Percentiles rank a stretch among this genome's conserved stretches.
These are phyloP conservation scores for Cryphonectria nitschkei DNA, from an alignment of 2,329 filamentous ascomycete species.

Conservation along the genomic window DNA sequence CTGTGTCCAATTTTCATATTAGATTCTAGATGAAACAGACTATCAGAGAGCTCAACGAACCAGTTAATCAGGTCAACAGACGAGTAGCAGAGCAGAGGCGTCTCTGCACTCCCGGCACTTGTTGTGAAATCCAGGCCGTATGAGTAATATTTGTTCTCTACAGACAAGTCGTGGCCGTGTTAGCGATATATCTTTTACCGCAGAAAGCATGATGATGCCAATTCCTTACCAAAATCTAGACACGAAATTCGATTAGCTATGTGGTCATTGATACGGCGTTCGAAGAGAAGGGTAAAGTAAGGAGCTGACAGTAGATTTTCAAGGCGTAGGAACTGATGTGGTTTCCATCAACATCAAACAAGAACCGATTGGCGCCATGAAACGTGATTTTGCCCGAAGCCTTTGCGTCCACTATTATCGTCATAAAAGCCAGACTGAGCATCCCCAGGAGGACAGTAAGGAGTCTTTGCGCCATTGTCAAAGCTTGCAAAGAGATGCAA, in stretches of 20 bases:
- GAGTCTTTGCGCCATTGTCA: constrained; percentile 10
- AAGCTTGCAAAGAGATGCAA: not conserved
- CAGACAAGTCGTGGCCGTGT: not conserved
- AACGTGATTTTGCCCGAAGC: constrained; percentile 13
- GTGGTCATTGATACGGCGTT: not conserved
- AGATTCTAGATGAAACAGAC: not conserved
- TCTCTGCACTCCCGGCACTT: constrained; percentile 4
- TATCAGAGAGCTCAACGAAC: not conserved
- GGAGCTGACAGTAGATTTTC: constrained; percentile 20
- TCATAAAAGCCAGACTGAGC: constrained; percentile 1
- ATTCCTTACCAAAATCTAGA: constrained; percentile 3
- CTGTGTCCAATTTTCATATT: not conserved
- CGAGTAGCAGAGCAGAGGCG: constrained; percentile 16
- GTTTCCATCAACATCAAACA: constrained; percentile 23
- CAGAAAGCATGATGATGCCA: not conserved
- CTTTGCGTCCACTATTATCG: constrained; percentile 2
- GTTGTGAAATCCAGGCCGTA: constrained; percentile 23
- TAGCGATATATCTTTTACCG: not conserved
- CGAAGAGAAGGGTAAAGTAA: not conserved
- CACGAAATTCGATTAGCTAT: not conserved
- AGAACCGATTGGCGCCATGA: constrained; percentile 6
- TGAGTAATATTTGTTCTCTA: constrained; percentile 22
- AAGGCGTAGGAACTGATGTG: constrained; percentile 24
- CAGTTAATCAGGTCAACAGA: constrained; percentile 22
- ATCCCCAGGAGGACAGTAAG: not conserved